phyloP scores from a whole-genome alignment of 768 basidiomycete genomes.

The Leccinum ochraceum region DNA sequence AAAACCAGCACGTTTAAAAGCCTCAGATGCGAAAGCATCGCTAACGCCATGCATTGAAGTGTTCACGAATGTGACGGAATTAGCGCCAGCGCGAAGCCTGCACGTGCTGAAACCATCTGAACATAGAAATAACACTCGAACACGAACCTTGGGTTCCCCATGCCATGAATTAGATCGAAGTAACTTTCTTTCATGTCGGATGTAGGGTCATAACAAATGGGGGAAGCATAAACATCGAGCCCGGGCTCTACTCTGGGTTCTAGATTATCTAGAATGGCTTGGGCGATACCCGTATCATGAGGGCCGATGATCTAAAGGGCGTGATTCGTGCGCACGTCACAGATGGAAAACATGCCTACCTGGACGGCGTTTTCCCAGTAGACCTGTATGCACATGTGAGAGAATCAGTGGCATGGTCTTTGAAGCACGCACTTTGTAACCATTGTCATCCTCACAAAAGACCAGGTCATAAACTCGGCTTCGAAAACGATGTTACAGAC shows the following conservation, averaged over 20 bases:
- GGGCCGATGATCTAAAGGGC: constrained; percentile 72
- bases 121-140: background rate
- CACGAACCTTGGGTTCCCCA: constrained; percentile 23
- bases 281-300: constrained; percentile 77
- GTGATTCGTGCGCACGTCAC: background rate
- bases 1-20: constrained; percentile 63
- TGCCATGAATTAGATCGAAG: constrained; percentile 40
- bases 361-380: constrained; percentile 91
- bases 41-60: constrained; percentile 93
- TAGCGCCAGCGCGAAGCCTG: constrained; percentile 12
- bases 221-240: constrained; percentile 37
- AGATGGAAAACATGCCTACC: constrained; percentile 37
- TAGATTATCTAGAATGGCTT: constrained; percentile 60
- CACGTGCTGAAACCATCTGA: background rate
- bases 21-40: constrained; percentile 57
- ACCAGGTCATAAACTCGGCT: constrained; percentile 2
- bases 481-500: background rate
- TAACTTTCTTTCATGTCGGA: constrained; percentile 61
- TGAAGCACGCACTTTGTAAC: constrained; percentile 64
- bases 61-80: constrained; percentile 66
- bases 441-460: constrained; percentile 70
- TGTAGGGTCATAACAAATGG: constrained; percentile 57
- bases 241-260: constrained; percentile 50
- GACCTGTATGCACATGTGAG: constrained; percentile 47
- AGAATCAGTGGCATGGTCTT: background rate